Conservation (phyloP, 129 eudicot genomes). For the Pittosporum tobira region DNA sequence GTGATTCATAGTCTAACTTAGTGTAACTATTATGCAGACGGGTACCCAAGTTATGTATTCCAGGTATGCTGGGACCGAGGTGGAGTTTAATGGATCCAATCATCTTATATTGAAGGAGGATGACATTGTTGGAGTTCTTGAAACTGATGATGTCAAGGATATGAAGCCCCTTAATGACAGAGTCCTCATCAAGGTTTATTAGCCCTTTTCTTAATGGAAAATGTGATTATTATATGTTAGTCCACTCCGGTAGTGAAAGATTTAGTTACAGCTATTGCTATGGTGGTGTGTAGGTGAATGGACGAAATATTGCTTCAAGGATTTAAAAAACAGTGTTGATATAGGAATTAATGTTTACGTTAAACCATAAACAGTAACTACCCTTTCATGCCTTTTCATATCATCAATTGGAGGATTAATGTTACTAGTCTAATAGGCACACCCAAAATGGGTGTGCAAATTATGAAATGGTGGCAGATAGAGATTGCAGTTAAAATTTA, state of each 20-base stretch:
- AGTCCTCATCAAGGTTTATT: conserved; percentile 72
- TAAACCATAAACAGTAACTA: too few relatives aligned
- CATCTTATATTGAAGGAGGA: conserved; percentile 84
- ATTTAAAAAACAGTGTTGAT: too few relatives aligned
- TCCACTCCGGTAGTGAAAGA: too few relatives aligned
- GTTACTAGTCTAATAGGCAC: too few relatives aligned
- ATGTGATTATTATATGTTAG: not conserved
- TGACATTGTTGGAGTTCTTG: conserved; percentile 85
- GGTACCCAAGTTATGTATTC: conserved; percentile 78
- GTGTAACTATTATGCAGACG: conserved; percentile 26
- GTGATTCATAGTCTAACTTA: conserved; percentile 1
- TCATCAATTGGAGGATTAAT: not conserved
- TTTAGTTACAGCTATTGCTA: too few relatives aligned
- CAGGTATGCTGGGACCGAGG: conserved; percentile 88
- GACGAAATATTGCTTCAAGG: too few relatives aligned
- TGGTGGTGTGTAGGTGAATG: too few relatives aligned
- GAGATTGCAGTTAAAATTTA: too few relatives aligned
- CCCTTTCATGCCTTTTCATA: not conserved
- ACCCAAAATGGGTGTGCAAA: too few relatives aligned
- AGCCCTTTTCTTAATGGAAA: not conserved
- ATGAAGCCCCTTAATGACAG: conserved; percentile 81
- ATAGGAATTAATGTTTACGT: not conserved
- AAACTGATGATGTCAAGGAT: conserved; percentile 80
- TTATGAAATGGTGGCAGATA: too few relatives aligned
- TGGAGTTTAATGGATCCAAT: conserved; percentile 61